These are phyloP conservation scores for Hydnum rufescens DNA, from an alignment of 768 basidiomycete species.

Conservation along the genomic window DNA sequence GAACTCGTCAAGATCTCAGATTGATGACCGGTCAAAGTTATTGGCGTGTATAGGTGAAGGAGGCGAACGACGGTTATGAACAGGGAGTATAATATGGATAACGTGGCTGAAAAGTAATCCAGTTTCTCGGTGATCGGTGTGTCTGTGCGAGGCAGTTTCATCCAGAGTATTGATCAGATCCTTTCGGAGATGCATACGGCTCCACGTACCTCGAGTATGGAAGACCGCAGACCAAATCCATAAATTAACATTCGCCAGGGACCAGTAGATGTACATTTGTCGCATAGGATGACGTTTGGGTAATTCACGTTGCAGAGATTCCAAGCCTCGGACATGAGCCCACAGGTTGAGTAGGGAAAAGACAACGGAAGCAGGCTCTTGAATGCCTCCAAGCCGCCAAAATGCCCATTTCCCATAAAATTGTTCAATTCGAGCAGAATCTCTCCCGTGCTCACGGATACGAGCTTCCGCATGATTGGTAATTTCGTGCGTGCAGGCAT, in stretches of 20 bases:
- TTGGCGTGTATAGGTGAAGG: constrained; percentile 46
- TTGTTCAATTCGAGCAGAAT: constrained; percentile 31
- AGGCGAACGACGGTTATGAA: constrained; percentile 61
- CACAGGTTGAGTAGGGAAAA: constrained; percentile 79
- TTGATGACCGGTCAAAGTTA: too few relatives aligned
- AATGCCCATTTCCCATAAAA: constrained; percentile 98
- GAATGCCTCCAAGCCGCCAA: constrained; percentile 68
- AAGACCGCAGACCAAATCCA: constrained; percentile 90
- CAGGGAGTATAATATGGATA: constrained; percentile 63
- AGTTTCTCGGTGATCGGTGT: constrained; percentile 64
- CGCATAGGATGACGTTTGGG: constrained; percentile 47
- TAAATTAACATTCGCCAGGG: constrained; percentile 58
- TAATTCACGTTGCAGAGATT: constrained; percentile 27
- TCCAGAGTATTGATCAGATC: neutral
- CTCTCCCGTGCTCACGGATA: constrained; percentile 3
- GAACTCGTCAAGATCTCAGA: constrained; percentile 6
- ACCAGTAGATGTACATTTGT: constrained; percentile 43
- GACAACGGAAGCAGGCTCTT: constrained; percentile 81
- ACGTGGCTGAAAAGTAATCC: constrained; percentile 89
- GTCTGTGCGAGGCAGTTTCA: constrained; percentile 34
- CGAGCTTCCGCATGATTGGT: constrained; percentile 37
- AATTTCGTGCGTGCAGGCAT: constrained; percentile 66
- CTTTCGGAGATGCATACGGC: neutral
- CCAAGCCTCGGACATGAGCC: constrained; percentile 45
- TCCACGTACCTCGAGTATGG: constrained; percentile 56